Percentiles rank a stretch among this genome's conserved stretches.
phyloP scores from a whole-genome alignment of 768 basidiomycete genomes.

The Asterophora lycoperdoides region DNA sequence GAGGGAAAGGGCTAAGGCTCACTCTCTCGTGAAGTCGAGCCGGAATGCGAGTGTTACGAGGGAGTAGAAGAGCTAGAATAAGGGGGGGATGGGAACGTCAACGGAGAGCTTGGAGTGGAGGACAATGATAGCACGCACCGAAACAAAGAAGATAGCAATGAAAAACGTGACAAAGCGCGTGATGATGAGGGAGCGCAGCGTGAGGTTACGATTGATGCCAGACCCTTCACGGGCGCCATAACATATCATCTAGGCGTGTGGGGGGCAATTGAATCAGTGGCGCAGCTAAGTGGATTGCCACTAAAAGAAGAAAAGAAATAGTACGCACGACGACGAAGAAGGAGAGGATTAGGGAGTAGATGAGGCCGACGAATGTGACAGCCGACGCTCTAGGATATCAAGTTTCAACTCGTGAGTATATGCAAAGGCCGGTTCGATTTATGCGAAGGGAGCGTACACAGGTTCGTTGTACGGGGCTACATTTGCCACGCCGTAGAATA shows the following conservation, averaged over 20 bases:
- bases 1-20: slow-evolving; percentile 13
- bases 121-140: slow-evolving; percentile 29
- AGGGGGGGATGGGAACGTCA: neutral
- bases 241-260: slow-evolving; percentile 24
- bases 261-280: no score
- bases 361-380: slow-evolving; percentile 51
- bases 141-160: slow-evolving; percentile 33
- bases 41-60: slow-evolving; percentile 59
- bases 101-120: no score
- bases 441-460: slow-evolving; percentile 46
- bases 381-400: slow-evolving; percentile 50
- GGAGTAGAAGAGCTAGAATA: slow-evolving; percentile 54
- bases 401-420: no score
- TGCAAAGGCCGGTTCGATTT: no score
- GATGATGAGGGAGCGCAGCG: slow-evolving; percentile 28
- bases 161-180: slow-evolving; percentile 31
- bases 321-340: slow-evolving; percentile 31
- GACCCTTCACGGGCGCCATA: slow-evolving; percentile 35
- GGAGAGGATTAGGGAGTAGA: slow-evolving; percentile 47
- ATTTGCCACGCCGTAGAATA: slow-evolving; percentile 46
- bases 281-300: neutral
- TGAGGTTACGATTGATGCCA: slow-evolving; percentile 31
- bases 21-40: slow-evolving; percentile 50
- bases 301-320: neutral
- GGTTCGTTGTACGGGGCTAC: slow-evolving; percentile 57